Evolutionary conservation across 805 yeast species (phyloP), one percentile per base, ranked within the genome.

Genomic region (Kluyveromyces nonfermentans): DNA sequence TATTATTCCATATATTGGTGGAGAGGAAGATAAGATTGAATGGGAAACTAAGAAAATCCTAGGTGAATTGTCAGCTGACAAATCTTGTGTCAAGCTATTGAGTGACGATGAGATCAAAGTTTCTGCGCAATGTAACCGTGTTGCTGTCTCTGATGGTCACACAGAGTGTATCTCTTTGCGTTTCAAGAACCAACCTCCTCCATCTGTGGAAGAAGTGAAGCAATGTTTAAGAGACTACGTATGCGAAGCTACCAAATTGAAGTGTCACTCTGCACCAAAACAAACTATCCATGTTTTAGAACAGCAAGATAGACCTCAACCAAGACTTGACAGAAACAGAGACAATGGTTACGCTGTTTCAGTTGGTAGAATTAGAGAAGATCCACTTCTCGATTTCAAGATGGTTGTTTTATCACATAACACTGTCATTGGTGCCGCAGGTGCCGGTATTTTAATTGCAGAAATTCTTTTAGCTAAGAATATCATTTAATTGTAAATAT

Each of bases 341-440:
- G 97, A 94, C 59, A 75, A 73, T 42, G 97, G 98, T 28, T 89
- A 78, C 67, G 94, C 95, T 56, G 96, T 90, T 42, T 76, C 94
- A 37, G 97, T 93, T 41, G 97, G 98, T 41, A 78, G 98, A 68
- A 70, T 93, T 47, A 82, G 98, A 71, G 85, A 79, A 55, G 98
- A 93, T 63, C 88, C 95, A 7, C 86, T 93, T 10, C 74, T 93
- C 55, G 98, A 93, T 65, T 79, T 76, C 72, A 93, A 93, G 71
- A 90, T 93, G 89, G 96, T 93, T 44, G 93, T 88, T n/a, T 72
- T 93, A 52, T 89, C 97, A 21, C 98, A 93, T 68, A 93, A 93
- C 74, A 93, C 98, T 44, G 77, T 93, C 57, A 86, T 93, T 53
- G 98, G 98, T 60, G 98, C 98, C 59, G 98, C 98, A 20, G 98